Base-by-base conservation (phyloP, 31 red algal genomes). In the Asparagopsis taxiformis region DNA sequence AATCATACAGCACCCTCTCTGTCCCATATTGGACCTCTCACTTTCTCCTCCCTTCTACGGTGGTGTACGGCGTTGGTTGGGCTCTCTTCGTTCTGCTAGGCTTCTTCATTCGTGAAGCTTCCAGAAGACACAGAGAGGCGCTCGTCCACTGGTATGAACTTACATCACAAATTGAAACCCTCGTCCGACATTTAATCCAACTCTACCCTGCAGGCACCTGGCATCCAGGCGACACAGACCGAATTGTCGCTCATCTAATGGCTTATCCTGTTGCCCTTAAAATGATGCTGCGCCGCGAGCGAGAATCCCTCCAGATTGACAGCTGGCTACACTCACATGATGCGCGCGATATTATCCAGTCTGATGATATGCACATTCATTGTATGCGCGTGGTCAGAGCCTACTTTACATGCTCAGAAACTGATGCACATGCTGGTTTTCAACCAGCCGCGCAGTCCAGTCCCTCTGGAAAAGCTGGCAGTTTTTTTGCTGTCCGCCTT, bases 231-330 rank as follows among this genome's bases (percentile, higher is more conserved):
- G 75, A 80, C 31, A 13, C 41, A 2, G 62, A 80, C 4, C 46
- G 75, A 2, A 58, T 80, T n/a, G 50, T 28, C 7, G 75, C 75
- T 17, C 75, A 80, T 69, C 34, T 69, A 6, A 41, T 69, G 3
- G 62, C 75, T 15, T 80, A 68, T 26, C 75, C 75, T 1, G 59
- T 80, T 22, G 75, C 62, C 9, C 52, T 80, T 3, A 79, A 79
- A 31, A 79, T 79, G 74, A 79, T 38, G 1, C 20, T 79, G 13
- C 21, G 74, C 31, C 59, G 30, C 3, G 74, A 79, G 37, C 33
- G 60, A 15, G 49, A 50, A 16, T 3, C 16, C 1, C 50, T 28
- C 1, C 62, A 80, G 37, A 3, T 69, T 30, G 10, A 31, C 11
- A 46, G 9, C 6, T 53, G 66, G 39, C 52, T 80, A 1, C 25